Evolutionary conservation across 345 rosid genomes (phyloP).

Genomic region (Lumnitzera racemosa): DNA sequence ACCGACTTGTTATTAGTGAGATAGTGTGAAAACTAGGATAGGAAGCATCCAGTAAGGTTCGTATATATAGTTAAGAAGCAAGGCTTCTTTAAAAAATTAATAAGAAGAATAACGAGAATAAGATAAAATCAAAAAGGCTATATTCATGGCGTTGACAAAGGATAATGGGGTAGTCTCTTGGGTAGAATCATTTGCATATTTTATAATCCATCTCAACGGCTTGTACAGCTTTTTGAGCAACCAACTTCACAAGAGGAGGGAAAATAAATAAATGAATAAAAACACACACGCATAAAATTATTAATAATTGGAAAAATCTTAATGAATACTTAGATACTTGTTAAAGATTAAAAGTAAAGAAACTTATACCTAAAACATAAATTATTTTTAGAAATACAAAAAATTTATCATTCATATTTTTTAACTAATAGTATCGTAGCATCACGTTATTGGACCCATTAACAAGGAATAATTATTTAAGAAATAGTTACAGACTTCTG

Average conservation of each 20-base stretch:
- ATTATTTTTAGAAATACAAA: too few species aligned
- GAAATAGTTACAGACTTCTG: too few species aligned
- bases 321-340: not conserved
- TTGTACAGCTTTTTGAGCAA: conserved; percentile 15
- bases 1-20: too few species aligned
- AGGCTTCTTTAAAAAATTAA: too few species aligned
- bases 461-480: too few species aligned
- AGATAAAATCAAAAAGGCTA: not conserved
- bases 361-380: too few species aligned
- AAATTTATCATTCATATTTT: too few species aligned
- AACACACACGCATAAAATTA: not conserved
- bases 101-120: too few species aligned
- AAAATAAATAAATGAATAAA: conserved; percentile 3
- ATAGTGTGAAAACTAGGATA: too few species aligned
- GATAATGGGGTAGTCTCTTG: conserved; percentile 12
- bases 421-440: too few species aligned
- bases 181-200: conserved; percentile 18
- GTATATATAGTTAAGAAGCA: not conserved
- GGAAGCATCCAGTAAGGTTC: conserved; percentile 7
- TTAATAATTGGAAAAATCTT: not conserved
- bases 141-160: conserved; percentile 29
- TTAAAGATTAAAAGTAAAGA: not conserved
- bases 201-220: conserved; percentile 25
- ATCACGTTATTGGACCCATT: too few species aligned
- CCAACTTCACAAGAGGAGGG: conserved; percentile 15